phyloP scores from a whole-genome alignment of 164 flowering plant genomes.

The Chloranthus sessilifolius region DNA sequence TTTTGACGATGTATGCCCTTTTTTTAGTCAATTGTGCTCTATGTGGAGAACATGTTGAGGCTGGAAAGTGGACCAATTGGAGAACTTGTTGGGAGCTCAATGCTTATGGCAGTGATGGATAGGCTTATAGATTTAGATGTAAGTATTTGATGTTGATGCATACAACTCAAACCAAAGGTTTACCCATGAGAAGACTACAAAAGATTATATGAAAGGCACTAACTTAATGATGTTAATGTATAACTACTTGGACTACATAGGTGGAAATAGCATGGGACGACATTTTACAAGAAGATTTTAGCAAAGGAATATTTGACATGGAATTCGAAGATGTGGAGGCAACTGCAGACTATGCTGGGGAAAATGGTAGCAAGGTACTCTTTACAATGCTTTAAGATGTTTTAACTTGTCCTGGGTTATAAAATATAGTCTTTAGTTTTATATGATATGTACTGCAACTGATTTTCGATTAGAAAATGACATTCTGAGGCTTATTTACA shows the following conservation, averaged over 20 bases:
- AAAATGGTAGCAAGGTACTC: constrained; percentile 45
- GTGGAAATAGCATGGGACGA: constrained; percentile 83
- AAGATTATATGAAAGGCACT: no score
- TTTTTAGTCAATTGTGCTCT: constrained; percentile 40
- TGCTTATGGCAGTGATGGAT: constrained; percentile 52
- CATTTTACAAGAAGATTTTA: constrained; percentile 49
- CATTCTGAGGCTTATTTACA: constrained; percentile 12
- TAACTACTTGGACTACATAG: no score
- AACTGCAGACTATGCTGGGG: constrained; percentile 24
- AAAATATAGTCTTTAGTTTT: no score
- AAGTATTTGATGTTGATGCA: constrained; percentile 28
- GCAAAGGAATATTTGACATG: constrained; percentile 80
- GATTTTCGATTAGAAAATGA: neutral
- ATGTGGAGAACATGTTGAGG: constrained; percentile 84
- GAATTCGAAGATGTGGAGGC: constrained; percentile 72
- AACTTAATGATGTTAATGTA: no score
- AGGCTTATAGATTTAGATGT: constrained; percentile 86
- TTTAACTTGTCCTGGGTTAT: no score
- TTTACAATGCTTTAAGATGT: no score
- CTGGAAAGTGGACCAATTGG: constrained; percentile 72
- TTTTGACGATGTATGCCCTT: constrained; percentile 7
- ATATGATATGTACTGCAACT: no score
- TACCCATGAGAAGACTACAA: no score
- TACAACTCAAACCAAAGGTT: no score
- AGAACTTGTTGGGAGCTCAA: constrained; percentile 49